These are phyloP conservation scores for Penicillium manginii DNA, from an alignment of 495 filamentous ascomycete species.

Conservation along the genomic window DNA sequence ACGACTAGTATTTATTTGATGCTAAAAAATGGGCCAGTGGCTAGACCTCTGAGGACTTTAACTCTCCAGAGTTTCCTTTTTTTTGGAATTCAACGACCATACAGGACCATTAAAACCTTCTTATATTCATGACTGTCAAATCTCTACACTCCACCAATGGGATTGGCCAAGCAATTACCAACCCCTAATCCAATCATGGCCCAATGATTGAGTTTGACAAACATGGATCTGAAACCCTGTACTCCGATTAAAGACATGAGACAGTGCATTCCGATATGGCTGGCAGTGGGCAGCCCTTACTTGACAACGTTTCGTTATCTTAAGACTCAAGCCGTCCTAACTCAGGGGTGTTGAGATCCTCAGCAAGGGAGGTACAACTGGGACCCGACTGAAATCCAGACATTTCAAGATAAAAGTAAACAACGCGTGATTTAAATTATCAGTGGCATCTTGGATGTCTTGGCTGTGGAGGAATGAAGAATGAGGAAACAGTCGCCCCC, in stretches of 20 bases:
- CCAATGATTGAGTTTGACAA: background rate
- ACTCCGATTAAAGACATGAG: background rate
- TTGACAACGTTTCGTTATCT: slow-evolving; percentile 5
- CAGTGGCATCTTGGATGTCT: slow-evolving; percentile 3
- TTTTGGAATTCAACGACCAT: too few species aligned
- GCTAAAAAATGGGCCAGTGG: too few species aligned
- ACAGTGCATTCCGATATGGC: slow-evolving; percentile 4
- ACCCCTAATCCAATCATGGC: background rate
- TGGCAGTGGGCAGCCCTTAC: slow-evolving; percentile 8
- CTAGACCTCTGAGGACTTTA: too few species aligned
- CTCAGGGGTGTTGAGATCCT: slow-evolving; percentile 8
- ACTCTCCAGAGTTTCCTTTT: too few species aligned
- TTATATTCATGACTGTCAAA: background rate
- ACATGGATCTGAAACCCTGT: background rate
- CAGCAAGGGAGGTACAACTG: slow-evolving; percentile 10
- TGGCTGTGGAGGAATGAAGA: slow-evolving; percentile 5
- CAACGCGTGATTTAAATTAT: background rate
- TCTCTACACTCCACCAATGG: background rate
- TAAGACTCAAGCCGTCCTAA: slow-evolving; percentile 3
- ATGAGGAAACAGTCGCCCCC: background rate
- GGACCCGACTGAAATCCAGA: background rate
- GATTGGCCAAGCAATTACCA: background rate
- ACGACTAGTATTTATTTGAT: too few species aligned
- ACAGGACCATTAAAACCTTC: background rate
- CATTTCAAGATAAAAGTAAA: background rate